Evolutionary conservation across 2,329 filamentous ascomycete species (phyloP).

Genomic region (Penicillium concentricum): DNA sequence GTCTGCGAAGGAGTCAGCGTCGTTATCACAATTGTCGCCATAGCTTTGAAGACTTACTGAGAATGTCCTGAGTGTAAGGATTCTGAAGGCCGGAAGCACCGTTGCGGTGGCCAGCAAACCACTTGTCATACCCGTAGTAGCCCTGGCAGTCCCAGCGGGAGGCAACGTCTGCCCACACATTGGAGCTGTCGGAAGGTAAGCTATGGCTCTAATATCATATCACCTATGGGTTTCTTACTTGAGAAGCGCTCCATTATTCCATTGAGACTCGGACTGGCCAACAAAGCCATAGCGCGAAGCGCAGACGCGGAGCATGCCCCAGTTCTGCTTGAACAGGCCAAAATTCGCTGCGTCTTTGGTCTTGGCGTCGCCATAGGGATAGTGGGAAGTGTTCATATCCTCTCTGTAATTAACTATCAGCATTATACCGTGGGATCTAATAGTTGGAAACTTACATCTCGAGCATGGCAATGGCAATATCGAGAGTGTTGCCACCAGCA

Average conservation of each 20-base stretch:
- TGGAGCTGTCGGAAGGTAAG: background rate
- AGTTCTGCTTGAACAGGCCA: background rate
- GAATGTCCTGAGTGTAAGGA: conserved; percentile 14
- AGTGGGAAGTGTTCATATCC: background rate
- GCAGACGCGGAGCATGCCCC: background rate
- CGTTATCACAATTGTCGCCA: background rate
- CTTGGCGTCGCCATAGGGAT: background rate
- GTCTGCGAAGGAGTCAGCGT: background rate
- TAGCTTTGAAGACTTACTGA: background rate
- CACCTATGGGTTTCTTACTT: background rate
- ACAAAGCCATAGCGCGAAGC: background rate
- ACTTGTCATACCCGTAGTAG: conserved; percentile 26
- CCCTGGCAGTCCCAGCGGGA: conserved; percentile 26
- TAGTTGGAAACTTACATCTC: background rate
- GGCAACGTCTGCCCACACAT: conserved; percentile 21
- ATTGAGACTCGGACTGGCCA: background rate
- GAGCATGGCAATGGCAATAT: background rate
- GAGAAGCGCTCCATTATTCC: background rate
- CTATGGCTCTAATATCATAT: background rate
- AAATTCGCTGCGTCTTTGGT: background rate
- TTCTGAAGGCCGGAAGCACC: conserved; percentile 22
- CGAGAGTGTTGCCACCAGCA: background rate
- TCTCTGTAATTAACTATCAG: background rate
- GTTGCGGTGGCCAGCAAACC: conserved; percentile 28
- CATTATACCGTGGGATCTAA: background rate